A percentile compares a stretch with the other conserved stretches of the same genome.
These are phyloP conservation scores for Tricholoma flavovirens DNA, from an alignment of 768 basidiomycete genomes.

Conservation along the genomic window DNA sequence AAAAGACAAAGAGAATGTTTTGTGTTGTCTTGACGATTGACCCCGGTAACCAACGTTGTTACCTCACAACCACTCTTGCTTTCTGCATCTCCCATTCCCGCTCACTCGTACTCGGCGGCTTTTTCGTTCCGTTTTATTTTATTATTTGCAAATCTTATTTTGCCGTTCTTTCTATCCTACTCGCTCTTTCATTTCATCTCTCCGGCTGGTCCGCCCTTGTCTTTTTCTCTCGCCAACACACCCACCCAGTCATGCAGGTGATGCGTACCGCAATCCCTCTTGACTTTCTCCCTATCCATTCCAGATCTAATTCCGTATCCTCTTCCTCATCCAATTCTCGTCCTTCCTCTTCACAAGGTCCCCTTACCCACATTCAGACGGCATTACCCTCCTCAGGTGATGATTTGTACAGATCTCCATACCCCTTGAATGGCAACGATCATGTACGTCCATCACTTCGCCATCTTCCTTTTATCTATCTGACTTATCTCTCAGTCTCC, in stretches of 20 bases:
- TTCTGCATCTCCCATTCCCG: slow-evolving; percentile 16
- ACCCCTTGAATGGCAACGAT: slow-evolving; percentile 45
- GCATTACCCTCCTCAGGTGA: slow-evolving; percentile 49
- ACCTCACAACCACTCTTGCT: slow-evolving; percentile 4
- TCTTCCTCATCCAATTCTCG: slow-evolving; percentile 70
- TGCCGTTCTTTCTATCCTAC: slow-evolving; percentile 21
- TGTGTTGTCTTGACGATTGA: slow-evolving; percentile 41
- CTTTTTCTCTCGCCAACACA: slow-evolving; percentile 17
- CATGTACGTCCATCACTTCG: slow-evolving; percentile 30
- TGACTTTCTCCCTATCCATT: slow-evolving; percentile 70
- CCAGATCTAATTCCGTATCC: slow-evolving; percentile 73
- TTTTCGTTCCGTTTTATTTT: slow-evolving; percentile 23
- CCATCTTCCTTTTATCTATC: slow-evolving; percentile 7
- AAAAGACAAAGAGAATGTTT: slow-evolving; percentile 5
- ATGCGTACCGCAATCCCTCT: slow-evolving; percentile 62
- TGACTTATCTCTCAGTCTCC: slow-evolving; percentile 48
- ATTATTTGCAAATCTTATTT: slow-evolving; percentile 16
- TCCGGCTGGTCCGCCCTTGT: slow-evolving; percentile 57
- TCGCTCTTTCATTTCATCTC: slow-evolving; percentile 20
- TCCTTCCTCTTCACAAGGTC: slow-evolving; percentile 73
- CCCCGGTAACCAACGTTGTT: slow-evolving; percentile 21
- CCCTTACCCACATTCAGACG: slow-evolving; percentile 30
- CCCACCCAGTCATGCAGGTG: slow-evolving; percentile 51
- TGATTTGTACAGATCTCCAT: slow-evolving; percentile 66
- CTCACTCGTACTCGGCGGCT: slow-evolving; percentile 31